Evolutionary conservation across 345 rosid genomes (phyloP).

Genomic region (Hibiscus trionum): DNA sequence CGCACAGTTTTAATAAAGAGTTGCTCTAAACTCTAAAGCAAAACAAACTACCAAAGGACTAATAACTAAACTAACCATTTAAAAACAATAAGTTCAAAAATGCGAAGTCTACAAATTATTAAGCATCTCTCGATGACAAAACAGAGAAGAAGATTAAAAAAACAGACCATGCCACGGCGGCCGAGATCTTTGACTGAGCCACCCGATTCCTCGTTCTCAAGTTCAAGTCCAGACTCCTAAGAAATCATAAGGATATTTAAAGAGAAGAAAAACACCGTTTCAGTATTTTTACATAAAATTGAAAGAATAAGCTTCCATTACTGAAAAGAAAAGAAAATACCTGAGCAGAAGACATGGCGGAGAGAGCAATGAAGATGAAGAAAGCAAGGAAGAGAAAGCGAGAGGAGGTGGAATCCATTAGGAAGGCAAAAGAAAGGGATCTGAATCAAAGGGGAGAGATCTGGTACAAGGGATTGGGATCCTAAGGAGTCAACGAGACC

Average conservation of each 20-base stretch:
- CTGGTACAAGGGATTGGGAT: background rate
- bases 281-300: background rate
- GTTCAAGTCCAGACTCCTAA: conserved; percentile 43
- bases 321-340: conserved; percentile 21
- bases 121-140: too few species aligned
- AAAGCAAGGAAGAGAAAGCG: conserved; percentile 22
- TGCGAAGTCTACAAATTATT: background rate
- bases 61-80: background rate
- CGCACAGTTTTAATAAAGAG: background rate
- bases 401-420: conserved; percentile 32
- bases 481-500: background rate
- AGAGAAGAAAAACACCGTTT: background rate
- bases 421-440: conserved; percentile 3
- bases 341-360: conserved; percentile 37
- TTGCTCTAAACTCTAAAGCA: too few species aligned
- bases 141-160: background rate
- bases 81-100: background rate
- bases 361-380: conserved; percentile 22
- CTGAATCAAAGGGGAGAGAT: background rate
- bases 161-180: conserved; percentile 48
- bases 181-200: conserved; percentile 60
- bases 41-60: too few species aligned
- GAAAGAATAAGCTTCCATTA: background rate
- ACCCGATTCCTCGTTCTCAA: conserved; percentile 40
- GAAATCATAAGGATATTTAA: background rate